Evolutionary conservation across 331 rosid genomes (phyloP).

Genomic region (Spiraea crenata): DNA sequence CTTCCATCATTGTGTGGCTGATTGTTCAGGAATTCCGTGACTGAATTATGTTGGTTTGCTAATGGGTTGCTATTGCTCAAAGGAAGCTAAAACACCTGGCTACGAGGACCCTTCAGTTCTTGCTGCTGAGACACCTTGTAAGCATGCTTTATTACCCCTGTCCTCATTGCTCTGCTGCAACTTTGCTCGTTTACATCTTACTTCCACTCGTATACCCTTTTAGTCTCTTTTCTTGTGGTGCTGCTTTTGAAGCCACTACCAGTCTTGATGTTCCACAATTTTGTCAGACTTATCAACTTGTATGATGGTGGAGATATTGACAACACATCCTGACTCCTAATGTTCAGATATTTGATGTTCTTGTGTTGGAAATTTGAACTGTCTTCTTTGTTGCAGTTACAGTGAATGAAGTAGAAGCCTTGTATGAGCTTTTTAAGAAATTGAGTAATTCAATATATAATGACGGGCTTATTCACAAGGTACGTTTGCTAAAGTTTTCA

Average conservation of each 20-base stretch:
- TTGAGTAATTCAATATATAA: constrained; percentile 72
- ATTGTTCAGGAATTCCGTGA: constrained; percentile 13
- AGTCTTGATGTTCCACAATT: background rate
- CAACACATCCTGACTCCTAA: background rate
- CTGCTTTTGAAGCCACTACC: constrained; percentile 7
- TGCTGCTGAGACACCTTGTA: constrained; percentile 87
- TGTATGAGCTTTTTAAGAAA: constrained; percentile 71
- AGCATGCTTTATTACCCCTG: constrained; percentile 40
- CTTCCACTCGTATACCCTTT: background rate
- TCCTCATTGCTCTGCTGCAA: constrained; percentile 21
- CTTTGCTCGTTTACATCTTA: constrained; percentile 24
- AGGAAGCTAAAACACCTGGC: constrained; percentile 43
- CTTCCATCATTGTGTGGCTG: background rate
- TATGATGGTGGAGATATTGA: background rate
- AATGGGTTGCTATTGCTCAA: constrained; percentile 75
- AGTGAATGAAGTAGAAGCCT: constrained; percentile 77
- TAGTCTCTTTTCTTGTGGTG: background rate
- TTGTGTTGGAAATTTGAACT: background rate
- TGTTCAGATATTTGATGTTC: background rate
- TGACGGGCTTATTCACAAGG: constrained; percentile 86
- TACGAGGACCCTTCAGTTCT: constrained; percentile 72
- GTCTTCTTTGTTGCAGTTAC: constrained; percentile 45
- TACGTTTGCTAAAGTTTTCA: constrained; percentile 22
- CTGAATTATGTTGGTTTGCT: constrained; percentile 29
- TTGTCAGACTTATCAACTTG: constrained; percentile 2